phyloP scores from a whole-genome alignment of 1,284 basidiomycete species.

The Volvariella volvacea region DNA sequence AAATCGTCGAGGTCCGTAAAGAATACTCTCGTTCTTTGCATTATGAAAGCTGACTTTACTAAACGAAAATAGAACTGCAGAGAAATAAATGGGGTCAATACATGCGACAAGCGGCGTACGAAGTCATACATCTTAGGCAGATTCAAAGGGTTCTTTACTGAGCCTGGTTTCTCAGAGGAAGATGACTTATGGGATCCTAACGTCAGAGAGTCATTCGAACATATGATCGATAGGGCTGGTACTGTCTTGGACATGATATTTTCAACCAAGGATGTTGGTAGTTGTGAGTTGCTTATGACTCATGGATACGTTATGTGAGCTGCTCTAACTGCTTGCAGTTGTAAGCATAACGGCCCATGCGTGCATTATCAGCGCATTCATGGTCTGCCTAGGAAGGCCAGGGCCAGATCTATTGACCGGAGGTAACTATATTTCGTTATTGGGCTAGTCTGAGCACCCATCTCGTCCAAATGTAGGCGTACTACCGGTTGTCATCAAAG shows the following conservation, averaged over 20 bases:
- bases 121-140: slow-evolving; percentile 43
- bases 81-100: slow-evolving; percentile 66
- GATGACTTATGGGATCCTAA: slow-evolving; percentile 66
- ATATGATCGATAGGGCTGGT: slow-evolving; percentile 49
- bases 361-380: slow-evolving; percentile 50
- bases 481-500: too few species aligned
- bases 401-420: slow-evolving; percentile 49
- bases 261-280: slow-evolving; percentile 25
- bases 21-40: slow-evolving; percentile 1
- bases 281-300: slow-evolving; percentile 7
- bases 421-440: too few species aligned
- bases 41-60: background rate
- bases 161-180: slow-evolving; percentile 63
- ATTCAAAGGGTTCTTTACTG: slow-evolving; percentile 62
- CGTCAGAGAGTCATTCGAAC: slow-evolving; percentile 55
- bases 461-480: too few species aligned
- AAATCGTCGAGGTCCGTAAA: slow-evolving; percentile 45
- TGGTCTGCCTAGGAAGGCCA: slow-evolving; percentile 36
- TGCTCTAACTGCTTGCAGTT: too few species aligned
- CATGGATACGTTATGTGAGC: too few species aligned
- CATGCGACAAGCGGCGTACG: slow-evolving; percentile 63
- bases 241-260: slow-evolving; percentile 59
- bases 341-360: slow-evolving; percentile 62
- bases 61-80: slow-evolving; percentile 54
- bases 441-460: too few species aligned